Evolutionary conservation across 768 basidiomycete genomes (phyloP), one percentile per base, ranked within the genome.

Genomic region (Gyrodon lividus): DNA sequence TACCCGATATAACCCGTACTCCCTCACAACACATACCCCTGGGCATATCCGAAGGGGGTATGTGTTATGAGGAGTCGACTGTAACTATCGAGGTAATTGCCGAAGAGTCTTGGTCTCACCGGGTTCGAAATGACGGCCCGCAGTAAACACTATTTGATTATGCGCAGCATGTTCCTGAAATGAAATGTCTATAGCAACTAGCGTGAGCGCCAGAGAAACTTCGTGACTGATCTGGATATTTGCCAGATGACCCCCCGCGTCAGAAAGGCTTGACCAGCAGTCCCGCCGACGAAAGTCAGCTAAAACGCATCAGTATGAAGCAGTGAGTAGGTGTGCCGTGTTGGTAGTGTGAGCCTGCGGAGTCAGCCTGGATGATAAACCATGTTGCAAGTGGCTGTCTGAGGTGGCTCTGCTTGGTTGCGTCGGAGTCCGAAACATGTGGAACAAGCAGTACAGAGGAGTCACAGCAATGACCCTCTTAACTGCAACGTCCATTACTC

Each of bases 341-440:
- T 7, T 37, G 35, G 10, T 19, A 16, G 16, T 26, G 6, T 23
- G 23, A 10, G 24, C 4, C 19, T 20, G 7, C n/a, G 39, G 8
- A 26, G 14, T 22, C 9, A 24, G 6, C 9, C 40, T 10, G 20
- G 20, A 28, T 6, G 10, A 28, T 28, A 28, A 28, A 10, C 14
- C 40, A 1, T 40, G 39, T 20, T 40, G 39, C 22, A 40, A 23
- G 13, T 24, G 13, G 14, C 12, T 12, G 38, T 39, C 4, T 23
- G 14, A 24, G 22, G 22, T 41, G 23, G 31, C 14, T 26, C 46
- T 23, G 37, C 46, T 26, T 33, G 35, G 35, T 13, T 20, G 41
- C 0, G 43, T 66, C 64, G 64, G 64, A 64, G 64, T 61, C 17
- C 54, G 46, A 66, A 65, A 51, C 8, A 0, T n/a, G 40, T 26